A percentile compares a stretch with the other conserved stretches of the same genome.
phyloP scores from a whole-genome alignment of 176 grass and related monocot species.

The Panicum miliaceum region DNA sequence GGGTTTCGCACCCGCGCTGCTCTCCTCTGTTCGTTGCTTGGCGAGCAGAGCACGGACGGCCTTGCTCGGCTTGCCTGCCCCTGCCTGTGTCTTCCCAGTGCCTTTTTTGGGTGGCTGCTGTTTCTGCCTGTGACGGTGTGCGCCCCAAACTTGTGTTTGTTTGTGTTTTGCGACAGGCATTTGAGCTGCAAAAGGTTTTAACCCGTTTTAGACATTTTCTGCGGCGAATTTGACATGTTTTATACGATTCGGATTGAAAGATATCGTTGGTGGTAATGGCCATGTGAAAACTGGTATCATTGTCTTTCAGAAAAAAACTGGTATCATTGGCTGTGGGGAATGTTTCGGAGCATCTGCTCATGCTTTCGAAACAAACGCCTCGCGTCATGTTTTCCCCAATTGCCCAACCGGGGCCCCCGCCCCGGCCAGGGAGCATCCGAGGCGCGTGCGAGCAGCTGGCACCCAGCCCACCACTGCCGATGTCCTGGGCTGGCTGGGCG shows the following conservation, averaged over 20 bases:
- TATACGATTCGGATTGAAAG: too few relatives aligned
- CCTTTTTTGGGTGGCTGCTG: neutral
- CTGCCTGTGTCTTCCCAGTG: neutral
- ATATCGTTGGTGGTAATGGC: neutral
- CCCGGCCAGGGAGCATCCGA: slow-evolving; percentile 29
- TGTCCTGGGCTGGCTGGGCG: neutral
- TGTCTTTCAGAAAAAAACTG: too few relatives aligned
- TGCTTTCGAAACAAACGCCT: neutral
- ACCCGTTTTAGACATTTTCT: neutral
- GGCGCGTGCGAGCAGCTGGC: neutral
- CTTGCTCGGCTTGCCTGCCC: neutral
- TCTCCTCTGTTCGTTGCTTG: slow-evolving; percentile 32
- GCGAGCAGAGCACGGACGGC: neutral
- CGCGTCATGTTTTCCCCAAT: neutral
- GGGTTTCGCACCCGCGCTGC: neutral
- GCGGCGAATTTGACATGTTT: neutral
- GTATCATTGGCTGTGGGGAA: neutral
- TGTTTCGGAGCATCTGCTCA: neutral
- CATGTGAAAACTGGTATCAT: neutral
- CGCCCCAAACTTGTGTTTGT: neutral
- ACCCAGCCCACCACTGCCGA: neutral
- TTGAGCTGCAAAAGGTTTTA: neutral
- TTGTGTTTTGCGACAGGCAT: neutral
- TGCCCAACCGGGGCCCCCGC: neutral
- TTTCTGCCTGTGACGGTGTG: neutral